phyloP scores from a whole-genome alignment of 179 eudicot species.

The Silene vulgaris region DNA sequence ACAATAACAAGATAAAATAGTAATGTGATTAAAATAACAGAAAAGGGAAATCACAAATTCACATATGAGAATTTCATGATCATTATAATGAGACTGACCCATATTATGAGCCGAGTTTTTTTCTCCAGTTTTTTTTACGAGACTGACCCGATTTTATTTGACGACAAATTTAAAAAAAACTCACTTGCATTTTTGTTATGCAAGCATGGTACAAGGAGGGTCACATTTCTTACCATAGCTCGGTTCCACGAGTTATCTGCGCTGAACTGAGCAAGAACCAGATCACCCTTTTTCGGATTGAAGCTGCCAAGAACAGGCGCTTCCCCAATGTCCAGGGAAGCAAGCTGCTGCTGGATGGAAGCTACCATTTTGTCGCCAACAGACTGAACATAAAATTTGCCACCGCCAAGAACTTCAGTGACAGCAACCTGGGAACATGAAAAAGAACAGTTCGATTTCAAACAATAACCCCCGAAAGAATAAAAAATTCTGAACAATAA shows the following conservation, averaged over 20 bases:
- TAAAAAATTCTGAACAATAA: neutral
- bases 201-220: neutral
- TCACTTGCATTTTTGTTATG: neutral
- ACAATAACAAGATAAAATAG: constrained; percentile 4
- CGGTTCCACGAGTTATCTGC: constrained; percentile 96
- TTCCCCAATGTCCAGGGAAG: constrained; percentile 63
- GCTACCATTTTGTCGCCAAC: constrained; percentile 64
- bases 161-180: neutral
- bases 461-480: neutral
- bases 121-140: too few relatives aligned
- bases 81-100: neutral
- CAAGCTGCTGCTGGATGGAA: constrained; percentile 76
- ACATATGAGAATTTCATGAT: neutral
- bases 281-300: constrained; percentile 81
- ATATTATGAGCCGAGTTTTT: neutral
- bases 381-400: constrained; percentile 82
- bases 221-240: constrained; percentile 61
- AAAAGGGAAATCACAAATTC: neutral
- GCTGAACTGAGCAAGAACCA: constrained; percentile 85
- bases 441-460: neutral
- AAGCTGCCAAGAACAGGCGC: constrained; percentile 74
- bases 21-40: too few relatives aligned
- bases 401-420: constrained; percentile 79
- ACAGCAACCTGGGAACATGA: constrained; percentile 53
- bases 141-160: too few relatives aligned